Evolutionary conservation across 1,284 basidiomycete species (phyloP), one percentile per base, ranked within the genome.

Genomic region (Boletus semigastroideus): DNA sequence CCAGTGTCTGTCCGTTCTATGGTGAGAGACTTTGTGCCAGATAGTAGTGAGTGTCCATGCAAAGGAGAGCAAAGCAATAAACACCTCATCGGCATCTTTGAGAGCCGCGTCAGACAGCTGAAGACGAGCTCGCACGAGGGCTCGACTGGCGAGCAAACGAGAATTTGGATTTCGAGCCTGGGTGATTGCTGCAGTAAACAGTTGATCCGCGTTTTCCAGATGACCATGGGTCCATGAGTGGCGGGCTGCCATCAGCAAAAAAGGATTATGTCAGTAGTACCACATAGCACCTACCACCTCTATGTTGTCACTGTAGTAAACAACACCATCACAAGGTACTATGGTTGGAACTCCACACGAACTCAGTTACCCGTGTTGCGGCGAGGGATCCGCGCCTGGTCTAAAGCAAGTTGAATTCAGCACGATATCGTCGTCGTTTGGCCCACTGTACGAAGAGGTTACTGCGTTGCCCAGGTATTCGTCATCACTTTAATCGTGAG

Each of bases 391-490:
- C 8, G 58, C 71, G 0, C 59, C 84, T 11, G 73, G 76, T 27
- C 74, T 99, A 54, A 97, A 94, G 69, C 96, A 99, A 74, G 96
- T 99, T 48, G 97, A 99, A 70, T 97, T 98, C 73, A 99, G 99
- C 69, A 98, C 96, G 6, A 96, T 98, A 59, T 93, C 94, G 0
- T 84, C 89, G 0, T 94, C 92, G 1, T 98, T 98, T 66, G 96
- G 94, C 1, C 70, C 86, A 0, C 75, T 98, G 14, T 92, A 90
- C 4, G 81, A 93, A 54, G 80, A 79, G 39, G 80, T 84, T 8
- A 80, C 87, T 16, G 80, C 82, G 22, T 70, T 98, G 65, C 96
- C 98, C 70, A 77, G 83, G 92, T 93, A 30, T 22, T 61, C 55
- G 74, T 14, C 30, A 8, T 17, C 13, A 3, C 33, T 17, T 7